Evolutionary conservation across 176 grass and related monocot species (phyloP).

Genomic region (Elaeis guineensis): DNA sequence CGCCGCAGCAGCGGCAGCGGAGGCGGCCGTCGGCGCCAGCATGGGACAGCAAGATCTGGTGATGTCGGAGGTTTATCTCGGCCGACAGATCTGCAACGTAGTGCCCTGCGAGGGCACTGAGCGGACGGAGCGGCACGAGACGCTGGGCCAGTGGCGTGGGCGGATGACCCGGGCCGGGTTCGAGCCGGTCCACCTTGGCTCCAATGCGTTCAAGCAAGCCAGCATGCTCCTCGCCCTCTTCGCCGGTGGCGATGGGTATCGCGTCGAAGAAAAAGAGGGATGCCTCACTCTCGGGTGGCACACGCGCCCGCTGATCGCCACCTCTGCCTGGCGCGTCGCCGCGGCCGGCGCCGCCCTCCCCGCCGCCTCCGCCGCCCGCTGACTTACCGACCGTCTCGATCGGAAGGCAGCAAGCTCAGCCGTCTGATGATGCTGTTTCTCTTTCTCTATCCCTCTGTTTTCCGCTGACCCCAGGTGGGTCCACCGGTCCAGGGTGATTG

Average conservation of each 20-base stretch:
- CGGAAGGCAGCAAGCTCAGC: no score
- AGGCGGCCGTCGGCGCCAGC: not conserved
- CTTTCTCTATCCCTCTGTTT: no score
- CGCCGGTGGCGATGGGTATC: slow-evolving; percentile 5
- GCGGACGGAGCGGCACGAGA: slow-evolving; percentile 13
- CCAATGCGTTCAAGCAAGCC: slow-evolving; percentile 14
- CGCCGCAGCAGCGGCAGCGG: not conserved
- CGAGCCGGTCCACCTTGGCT: slow-evolving; percentile 1
- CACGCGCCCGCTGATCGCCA: slow-evolving; percentile 6
- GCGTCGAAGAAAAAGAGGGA: slow-evolving; percentile 5
- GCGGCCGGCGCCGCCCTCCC: slow-evolving; percentile 10
- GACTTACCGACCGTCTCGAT: not conserved
- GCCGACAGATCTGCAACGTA: slow-evolving; percentile 13
- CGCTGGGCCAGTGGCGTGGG: not conserved
- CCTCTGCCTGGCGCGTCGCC: slow-evolving; percentile 7
- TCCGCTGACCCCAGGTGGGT: no score
- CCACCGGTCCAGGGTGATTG: no score
- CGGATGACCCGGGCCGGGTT: slow-evolving; percentile 7
- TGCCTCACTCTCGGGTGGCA: slow-evolving; percentile 15
- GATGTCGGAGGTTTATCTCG: slow-evolving; percentile 5
- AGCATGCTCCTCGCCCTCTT: slow-evolving; percentile 4
- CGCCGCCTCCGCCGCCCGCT: not conserved
- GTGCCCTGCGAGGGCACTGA: slow-evolving; percentile 1
- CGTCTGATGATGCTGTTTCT: no score
- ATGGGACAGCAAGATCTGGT: not conserved